Conservation (phyloP, 2,329 filamentous ascomycete species). For the Helotiales sp. region DNA sequence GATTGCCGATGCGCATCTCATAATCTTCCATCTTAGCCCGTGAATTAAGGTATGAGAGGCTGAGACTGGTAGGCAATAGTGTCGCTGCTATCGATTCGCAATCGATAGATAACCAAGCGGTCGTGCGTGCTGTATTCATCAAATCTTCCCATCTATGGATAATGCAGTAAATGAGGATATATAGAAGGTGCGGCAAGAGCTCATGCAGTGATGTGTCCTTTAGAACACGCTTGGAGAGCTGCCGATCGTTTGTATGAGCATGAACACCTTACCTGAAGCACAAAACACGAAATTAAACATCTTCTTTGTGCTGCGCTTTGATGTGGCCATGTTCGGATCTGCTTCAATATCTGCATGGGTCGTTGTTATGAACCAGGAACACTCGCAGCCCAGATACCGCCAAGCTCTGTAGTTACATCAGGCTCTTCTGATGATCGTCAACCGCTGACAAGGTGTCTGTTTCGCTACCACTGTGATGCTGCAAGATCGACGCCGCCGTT, state of each 20-base stretch:
- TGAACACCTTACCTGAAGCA: conserved; percentile 24
- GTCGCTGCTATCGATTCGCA: conserved; percentile 22
- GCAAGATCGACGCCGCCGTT: conserved; percentile 31
- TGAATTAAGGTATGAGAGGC: conserved; percentile 12
- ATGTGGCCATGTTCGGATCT: conserved; percentile 16
- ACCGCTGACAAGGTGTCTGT: conserved; percentile 22
- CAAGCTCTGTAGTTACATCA: conserved; percentile 13
- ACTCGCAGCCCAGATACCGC: conserved; percentile 4
- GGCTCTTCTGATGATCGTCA: conserved; percentile 30
- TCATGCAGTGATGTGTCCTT: not conserved
- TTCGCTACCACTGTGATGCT: conserved; percentile 30
- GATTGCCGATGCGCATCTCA: conserved; percentile 3
- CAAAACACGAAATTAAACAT: conserved; percentile 25
- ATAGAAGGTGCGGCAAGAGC: not conserved
- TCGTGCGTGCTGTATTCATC: not conserved
- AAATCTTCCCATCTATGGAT: not conserved
- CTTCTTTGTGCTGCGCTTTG: conserved; percentile 16
- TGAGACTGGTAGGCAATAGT: conserved; percentile 22
- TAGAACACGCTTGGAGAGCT: not conserved
- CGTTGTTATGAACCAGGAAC: conserved; percentile 19
- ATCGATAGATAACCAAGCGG: conserved; percentile 16
- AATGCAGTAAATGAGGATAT: conserved; percentile 10
- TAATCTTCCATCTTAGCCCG: not conserved
- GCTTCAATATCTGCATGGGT: conserved; percentile 26
- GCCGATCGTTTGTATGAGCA: not conserved